Conservation (phyloP, 1,284 basidiomycete genomes). For the Ceratobasidium sp. region DNA sequence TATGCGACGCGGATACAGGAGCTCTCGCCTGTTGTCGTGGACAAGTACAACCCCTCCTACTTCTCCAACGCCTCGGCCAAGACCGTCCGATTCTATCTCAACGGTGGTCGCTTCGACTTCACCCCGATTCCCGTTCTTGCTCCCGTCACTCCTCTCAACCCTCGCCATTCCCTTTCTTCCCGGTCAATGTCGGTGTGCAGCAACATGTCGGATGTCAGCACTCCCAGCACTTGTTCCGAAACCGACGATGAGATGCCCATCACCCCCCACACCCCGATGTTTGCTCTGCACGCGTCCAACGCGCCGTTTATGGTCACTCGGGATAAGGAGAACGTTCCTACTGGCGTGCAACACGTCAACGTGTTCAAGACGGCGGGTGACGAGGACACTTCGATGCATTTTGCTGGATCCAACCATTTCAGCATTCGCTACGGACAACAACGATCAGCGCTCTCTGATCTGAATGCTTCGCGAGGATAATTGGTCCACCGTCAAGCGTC, state of each 20-base stretch:
- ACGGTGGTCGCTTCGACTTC: slow-evolving; percentile 48
- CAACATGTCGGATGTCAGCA: slow-evolving; percentile 44
- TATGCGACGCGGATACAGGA: slow-evolving; percentile 88
- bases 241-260: slow-evolving; percentile 64
- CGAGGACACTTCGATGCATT: slow-evolving; percentile 43
- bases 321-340: slow-evolving; percentile 82
- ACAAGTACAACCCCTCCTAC: slow-evolving; percentile 96
- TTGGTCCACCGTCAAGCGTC: neutral
- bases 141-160: slow-evolving; percentile 77
- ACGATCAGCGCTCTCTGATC: slow-evolving; percentile 44
- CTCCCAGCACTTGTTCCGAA: slow-evolving; percentile 43
- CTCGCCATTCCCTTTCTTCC: slow-evolving; percentile 63
- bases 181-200: slow-evolving; percentile 39
- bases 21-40: slow-evolving; percentile 92
- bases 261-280: slow-evolving; percentile 78
- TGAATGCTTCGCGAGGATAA: slow-evolving; percentile 37
- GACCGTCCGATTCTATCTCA: slow-evolving; percentile 90
- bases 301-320: slow-evolving; percentile 68
- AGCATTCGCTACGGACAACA: slow-evolving; percentile 43
- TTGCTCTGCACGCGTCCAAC: slow-evolving; percentile 61
- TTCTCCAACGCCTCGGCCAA: slow-evolving; percentile 94
- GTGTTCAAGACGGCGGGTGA: slow-evolving; percentile 41
- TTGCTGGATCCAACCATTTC: slow-evolving; percentile 36
- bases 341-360: slow-evolving; percentile 50
- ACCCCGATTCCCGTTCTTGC: slow-evolving; percentile 60